Percentiles rank a stretch among this genome's conserved stretches.
These are phyloP conservation scores for Bauhinia variegata DNA, from an alignment of 306 rosid genomes.

Conservation along the genomic window DNA sequence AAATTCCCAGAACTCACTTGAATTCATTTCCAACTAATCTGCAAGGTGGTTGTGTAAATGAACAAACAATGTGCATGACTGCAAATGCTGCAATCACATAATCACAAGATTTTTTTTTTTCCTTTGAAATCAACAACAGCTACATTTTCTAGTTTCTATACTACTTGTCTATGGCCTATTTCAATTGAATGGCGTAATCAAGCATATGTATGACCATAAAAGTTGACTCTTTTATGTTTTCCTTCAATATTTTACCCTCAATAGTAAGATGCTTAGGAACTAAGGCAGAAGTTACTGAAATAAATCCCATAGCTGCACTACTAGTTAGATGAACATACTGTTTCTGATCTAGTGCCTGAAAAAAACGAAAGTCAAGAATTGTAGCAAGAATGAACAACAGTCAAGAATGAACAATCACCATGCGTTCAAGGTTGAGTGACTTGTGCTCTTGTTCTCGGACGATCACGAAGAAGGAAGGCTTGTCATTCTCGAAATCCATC, in stretches of 20 bases:
- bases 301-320: background rate
- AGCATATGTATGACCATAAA: background rate
- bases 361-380: background rate
- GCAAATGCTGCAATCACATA: no score
- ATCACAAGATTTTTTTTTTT: no score
- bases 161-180: no score
- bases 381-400: no score
- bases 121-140: no score
- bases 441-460: background rate
- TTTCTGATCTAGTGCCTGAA: background rate
- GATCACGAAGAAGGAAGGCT: constrained; percentile 35
- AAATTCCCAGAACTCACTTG: no score
- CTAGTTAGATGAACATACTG: background rate
- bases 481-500: constrained; percentile 23
- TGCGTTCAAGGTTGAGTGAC: constrained; percentile 5
- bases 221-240: background rate
- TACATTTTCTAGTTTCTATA: no score
- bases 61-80: no score
- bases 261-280: background rate
- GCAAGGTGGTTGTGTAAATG: no score
- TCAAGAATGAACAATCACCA: constrained; percentile 33
- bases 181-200: background rate
- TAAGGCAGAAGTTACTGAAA: background rate
- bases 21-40: no score
- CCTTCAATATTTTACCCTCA: background rate